Evolutionary conservation across 257 asterid species (phyloP), one percentile per base, ranked within the genome.

Genomic region (Ophiorrhiza pumila): DNA sequence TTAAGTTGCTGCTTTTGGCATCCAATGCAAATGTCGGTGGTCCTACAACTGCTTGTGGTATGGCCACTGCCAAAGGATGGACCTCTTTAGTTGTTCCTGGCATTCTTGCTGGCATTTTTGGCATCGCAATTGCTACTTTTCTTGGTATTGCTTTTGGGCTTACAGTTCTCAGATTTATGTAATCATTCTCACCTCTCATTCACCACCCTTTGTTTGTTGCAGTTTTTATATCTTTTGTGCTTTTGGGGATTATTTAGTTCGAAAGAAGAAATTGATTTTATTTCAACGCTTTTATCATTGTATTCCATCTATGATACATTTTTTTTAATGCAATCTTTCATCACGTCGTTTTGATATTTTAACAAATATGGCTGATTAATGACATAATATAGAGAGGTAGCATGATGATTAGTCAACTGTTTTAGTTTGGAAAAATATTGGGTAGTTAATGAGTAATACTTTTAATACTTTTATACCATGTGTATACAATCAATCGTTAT

Each of bases 61-160:
- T 94, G 98, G 98, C 98, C 79, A 90, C 95, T 39, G 95, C 98
- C 41, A 91, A 91, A 82, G 98, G 96, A 56, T 94, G 98, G 98
- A 84, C 69, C 69, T 91, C 98, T 65, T 42, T 91, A 8, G 81
- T 91, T 12, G 83, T 91, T 57, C 97, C 98, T 7, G 97, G 89
- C 27, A 90, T 94, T 81, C 97, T 94, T 78, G 96, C 85, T 0
- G 98, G 98, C 76, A 94, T 94, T 42, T 94, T 94, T 56, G 97
- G 98, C 59, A 86, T 85, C 18, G 79, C 98, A 0, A 81, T 90
- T 42, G 98, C 97, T 4, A 91, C 98, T 74, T 94, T 94, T 76
- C 90, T 94, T 13, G 97, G 97, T 37, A 89, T 91, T 37, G 93
- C 78, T 65, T 94, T 94, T 27, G 98, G 97, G 35, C 50, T 77